Percentiles rank a stretch among this genome's conserved stretches.
phyloP scores from a whole-genome alignment of 2,329 filamentous ascomycete species.

The Sclerotinia nivalis region DNA sequence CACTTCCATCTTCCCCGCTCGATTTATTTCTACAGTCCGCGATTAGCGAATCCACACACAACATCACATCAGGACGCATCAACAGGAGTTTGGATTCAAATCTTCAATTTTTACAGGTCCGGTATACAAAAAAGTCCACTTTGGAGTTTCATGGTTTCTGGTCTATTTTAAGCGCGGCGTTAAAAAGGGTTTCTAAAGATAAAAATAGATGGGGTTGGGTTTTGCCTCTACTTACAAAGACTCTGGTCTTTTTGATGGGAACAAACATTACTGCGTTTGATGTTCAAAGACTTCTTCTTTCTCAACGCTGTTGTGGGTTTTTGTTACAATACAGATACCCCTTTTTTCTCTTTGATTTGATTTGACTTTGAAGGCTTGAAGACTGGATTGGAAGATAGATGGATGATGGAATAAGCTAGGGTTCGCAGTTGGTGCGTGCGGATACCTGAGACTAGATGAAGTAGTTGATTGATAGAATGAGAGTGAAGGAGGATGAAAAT shows the following conservation, averaged over 20 bases:
- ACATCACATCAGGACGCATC: background rate
- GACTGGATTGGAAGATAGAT: background rate
- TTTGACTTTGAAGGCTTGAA: background rate
- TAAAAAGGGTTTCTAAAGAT: background rate
- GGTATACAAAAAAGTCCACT: conserved; percentile 24
- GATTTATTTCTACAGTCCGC: background rate
- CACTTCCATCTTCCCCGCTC: background rate
- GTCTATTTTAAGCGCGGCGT: conserved; percentile 11
- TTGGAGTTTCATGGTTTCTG: conserved; percentile 19
- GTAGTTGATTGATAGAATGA: background rate
- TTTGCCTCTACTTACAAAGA: background rate
- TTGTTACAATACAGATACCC: conserved; percentile 9
- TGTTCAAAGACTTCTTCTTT: background rate
- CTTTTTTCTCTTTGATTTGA: background rate
- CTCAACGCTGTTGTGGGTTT: conserved; percentile 5
- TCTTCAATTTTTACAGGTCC: background rate
- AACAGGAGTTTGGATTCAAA: background rate
- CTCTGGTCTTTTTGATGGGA: background rate
- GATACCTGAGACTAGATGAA: background rate
- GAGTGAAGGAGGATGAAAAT: background rate
- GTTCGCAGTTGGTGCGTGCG: too few relatives aligned
- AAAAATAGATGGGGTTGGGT: background rate
- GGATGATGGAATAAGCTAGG: background rate
- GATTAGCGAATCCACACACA: conserved; percentile 8
- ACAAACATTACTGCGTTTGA: background rate